Conservation (phyloP, 768 basidiomycete genomes). For the Suillus occidentalis region DNA sequence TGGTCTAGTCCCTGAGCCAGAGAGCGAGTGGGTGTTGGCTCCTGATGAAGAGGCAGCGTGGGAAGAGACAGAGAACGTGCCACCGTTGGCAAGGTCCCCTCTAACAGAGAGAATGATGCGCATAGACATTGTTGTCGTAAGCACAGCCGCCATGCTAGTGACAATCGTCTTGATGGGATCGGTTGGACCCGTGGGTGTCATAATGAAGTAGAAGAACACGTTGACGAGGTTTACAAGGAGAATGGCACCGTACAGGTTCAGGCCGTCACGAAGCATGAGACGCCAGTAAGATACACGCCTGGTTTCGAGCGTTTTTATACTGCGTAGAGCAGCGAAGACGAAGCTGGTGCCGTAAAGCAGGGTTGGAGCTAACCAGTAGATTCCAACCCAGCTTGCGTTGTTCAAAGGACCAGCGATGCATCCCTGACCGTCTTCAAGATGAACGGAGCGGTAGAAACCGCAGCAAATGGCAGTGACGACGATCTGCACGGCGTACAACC, state of each 20-base stretch:
- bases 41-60: slow-evolving; percentile 44
- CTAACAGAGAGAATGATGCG: slow-evolving; percentile 84
- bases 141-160: slow-evolving; percentile 82
- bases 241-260: slow-evolving; percentile 83
- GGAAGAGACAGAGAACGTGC: slow-evolving; percentile 62
- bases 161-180: slow-evolving; percentile 84
- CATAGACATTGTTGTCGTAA: slow-evolving; percentile 86
- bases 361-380: slow-evolving; percentile 83
- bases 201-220: slow-evolving; percentile 86
- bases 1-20: slow-evolving; percentile 26
- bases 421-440: slow-evolving; percentile 71
- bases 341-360: slow-evolving; percentile 49
- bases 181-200: slow-evolving; percentile 54
- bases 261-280: slow-evolving; percentile 86
- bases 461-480: slow-evolving; percentile 73
- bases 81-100: slow-evolving; percentile 71
- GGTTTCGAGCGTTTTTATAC: slow-evolving; percentile 21
- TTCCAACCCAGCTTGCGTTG: slow-evolving; percentile 68
- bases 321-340: slow-evolving; percentile 23
- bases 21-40: slow-evolving; percentile 44
- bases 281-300: slow-evolving; percentile 74
- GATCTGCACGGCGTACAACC: slow-evolving; percentile 64
- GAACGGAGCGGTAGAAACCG: slow-evolving; percentile 82
- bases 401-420: slow-evolving; percentile 83
- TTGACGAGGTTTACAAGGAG: slow-evolving; percentile 81